Percentiles rank a stretch among this genome's conserved stretches.
Conservation (phyloP, 768 basidiomycete species). For the Kockovaella imperatae region DNA sequence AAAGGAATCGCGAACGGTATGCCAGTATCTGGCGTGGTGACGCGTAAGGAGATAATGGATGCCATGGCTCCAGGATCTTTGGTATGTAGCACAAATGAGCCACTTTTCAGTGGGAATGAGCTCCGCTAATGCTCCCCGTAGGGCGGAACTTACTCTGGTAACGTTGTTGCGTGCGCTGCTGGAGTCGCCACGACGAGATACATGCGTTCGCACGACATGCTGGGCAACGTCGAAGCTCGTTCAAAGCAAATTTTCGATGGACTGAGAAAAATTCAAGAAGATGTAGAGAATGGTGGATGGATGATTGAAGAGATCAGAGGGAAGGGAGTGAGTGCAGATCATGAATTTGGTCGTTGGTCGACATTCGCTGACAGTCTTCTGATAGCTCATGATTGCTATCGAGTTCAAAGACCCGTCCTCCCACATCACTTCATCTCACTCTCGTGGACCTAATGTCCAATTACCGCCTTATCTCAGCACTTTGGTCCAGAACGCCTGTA, state of each 20-base stretch:
- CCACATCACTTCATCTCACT: conserved; percentile 11
- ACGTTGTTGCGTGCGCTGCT: conserved; percentile 85
- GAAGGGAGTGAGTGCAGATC: conserved; percentile 48
- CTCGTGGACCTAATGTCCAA: conserved; percentile 11
- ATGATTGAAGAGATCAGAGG: conserved; percentile 82
- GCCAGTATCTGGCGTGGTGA: conserved; percentile 80
- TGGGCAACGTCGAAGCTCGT: conserved; percentile 71
- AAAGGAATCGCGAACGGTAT: conserved; percentile 73
- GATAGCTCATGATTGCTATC: conserved; percentile 66
- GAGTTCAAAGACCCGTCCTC: conserved; percentile 53
- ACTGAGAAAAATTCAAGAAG: conserved; percentile 56
- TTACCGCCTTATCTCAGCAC: conserved; percentile 55
- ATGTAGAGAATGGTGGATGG: conserved; percentile 49
- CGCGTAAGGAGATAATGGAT: conserved; percentile 72
- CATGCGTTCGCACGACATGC: conserved; percentile 68
- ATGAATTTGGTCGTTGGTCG: neutral
- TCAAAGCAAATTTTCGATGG: conserved; percentile 65
- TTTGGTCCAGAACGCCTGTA: conserved; percentile 66
- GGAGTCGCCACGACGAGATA: conserved; percentile 70
- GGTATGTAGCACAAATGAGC: conserved; percentile 12
- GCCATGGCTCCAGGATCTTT: conserved; percentile 40
- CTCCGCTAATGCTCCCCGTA: too few relatives aligned
- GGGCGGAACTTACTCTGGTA: conserved; percentile 58
- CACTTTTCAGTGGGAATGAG: too few relatives aligned
- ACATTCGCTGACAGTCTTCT: conserved; percentile 3